Percentiles rank a stretch among this genome's conserved stretches.
These are phyloP conservation scores for Hibiscus mutabilis DNA, from an alignment of 345 rosid species.

Conservation along the genomic window DNA sequence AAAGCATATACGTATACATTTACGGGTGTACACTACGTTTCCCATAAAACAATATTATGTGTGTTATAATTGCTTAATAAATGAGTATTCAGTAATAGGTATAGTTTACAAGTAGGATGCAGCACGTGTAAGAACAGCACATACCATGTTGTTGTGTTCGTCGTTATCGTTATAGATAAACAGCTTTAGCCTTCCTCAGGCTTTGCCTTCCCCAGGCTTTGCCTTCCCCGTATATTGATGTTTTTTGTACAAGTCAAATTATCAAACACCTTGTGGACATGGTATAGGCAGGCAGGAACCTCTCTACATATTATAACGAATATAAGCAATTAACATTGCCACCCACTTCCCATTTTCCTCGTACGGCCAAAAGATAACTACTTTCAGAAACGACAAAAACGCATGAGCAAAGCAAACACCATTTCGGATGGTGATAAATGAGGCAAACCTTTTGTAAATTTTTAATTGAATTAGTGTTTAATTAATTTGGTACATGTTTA, in stretches of 20 bases:
- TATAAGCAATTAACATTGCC: neutral
- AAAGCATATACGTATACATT: too few relatives aligned
- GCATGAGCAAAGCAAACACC: neutral
- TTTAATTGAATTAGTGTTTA: neutral
- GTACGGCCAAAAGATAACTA: neutral
- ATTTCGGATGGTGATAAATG: neutral
- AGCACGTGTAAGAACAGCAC: neutral
- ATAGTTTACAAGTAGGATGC: neutral
- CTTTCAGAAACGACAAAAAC: neutral
- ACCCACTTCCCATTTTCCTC: neutral
- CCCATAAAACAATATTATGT: too few relatives aligned
- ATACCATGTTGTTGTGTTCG: neutral
- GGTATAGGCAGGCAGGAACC: neutral
- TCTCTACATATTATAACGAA: neutral
- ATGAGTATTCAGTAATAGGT: neutral
- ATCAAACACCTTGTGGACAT: neutral
- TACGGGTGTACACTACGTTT: too few relatives aligned
- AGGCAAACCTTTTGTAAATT: neutral
- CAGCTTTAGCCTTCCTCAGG: neutral
- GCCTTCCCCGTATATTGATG: too few relatives aligned
- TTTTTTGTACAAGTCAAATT: neutral
- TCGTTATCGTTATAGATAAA: neutral
- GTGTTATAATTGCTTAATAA: too few relatives aligned
- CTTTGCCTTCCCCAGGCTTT: neutral
- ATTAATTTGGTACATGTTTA: too few relatives aligned